phyloP scores from a whole-genome alignment of 768 basidiomycete genomes.

The Kwoniella pini region DNA sequence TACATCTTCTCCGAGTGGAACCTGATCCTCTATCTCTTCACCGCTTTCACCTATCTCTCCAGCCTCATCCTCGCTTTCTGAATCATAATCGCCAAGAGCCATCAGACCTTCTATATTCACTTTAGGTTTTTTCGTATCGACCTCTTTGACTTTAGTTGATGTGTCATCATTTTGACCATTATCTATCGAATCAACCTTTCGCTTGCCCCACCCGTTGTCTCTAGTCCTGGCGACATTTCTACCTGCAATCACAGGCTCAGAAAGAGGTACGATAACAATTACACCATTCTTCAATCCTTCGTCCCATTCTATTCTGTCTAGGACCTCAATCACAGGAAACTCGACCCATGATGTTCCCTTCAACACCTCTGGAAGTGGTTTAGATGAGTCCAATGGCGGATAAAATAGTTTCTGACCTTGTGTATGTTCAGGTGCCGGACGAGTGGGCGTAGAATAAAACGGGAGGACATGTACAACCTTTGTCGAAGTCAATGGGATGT shows the following conservation, averaged over 20 bases:
- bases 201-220: constrained; percentile 23
- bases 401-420: constrained; percentile 53
- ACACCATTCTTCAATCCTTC: constrained; percentile 2
- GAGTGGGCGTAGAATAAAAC: constrained; percentile 37
- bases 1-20: constrained; percentile 49
- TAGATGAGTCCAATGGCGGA: constrained; percentile 62
- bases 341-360: constrained; percentile 72
- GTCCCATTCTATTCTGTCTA: constrained; percentile 65
- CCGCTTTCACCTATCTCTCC: constrained; percentile 44
- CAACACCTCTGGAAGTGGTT: constrained; percentile 60
- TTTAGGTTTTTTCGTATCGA: constrained; percentile 8
- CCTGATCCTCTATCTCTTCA: constrained; percentile 56
- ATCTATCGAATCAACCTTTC: background rate
- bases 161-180: background rate
- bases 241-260: background rate
- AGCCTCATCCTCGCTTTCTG: constrained; percentile 55
- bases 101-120: constrained; percentile 16
- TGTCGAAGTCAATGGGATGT: background rate
- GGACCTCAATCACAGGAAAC: constrained; percentile 78
- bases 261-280: constrained; percentile 4
- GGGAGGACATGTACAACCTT: constrained; percentile 31
- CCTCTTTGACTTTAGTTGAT: background rate
- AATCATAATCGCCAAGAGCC: constrained; percentile 42
- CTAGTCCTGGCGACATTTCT: background rate
- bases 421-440: constrained; percentile 16